Percentiles rank a stretch among this genome's conserved stretches.
Conservation (phyloP, 345 rosid genomes). For the Aegle marmelos region DNA sequence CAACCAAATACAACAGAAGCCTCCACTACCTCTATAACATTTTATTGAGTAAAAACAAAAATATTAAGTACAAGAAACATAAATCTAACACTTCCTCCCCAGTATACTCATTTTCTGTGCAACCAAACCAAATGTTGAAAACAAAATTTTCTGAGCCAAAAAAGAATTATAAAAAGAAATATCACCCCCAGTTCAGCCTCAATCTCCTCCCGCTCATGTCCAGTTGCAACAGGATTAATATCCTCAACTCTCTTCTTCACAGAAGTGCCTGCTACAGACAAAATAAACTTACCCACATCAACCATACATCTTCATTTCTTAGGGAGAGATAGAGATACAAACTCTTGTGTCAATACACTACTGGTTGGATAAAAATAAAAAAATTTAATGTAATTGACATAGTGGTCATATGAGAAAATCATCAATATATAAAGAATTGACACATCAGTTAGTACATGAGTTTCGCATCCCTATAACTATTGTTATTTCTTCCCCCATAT, state of each 20-base stretch:
- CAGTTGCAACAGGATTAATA: conserved; percentile 84
- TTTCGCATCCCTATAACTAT: too few species aligned
- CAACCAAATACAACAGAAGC: neutral
- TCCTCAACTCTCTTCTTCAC: conserved; percentile 69
- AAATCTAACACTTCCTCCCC: neutral
- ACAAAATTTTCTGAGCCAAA: neutral
- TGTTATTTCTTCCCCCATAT: neutral
- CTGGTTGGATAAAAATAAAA: too few species aligned
- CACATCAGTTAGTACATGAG: too few species aligned
- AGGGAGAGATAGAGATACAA: too few species aligned
- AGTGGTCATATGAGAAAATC: too few species aligned
- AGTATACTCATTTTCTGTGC: neutral
- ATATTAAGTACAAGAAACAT: neutral
- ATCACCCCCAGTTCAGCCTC: conserved; percentile 70
- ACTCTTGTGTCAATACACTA: too few species aligned
- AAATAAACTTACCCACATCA: conserved; percentile 10
- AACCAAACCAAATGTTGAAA: neutral
- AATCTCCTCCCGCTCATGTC: conserved; percentile 91
- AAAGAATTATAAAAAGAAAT: neutral
- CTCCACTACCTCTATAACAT: neutral
- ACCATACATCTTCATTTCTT: neutral
- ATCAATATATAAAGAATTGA: too few species aligned
- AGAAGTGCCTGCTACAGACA: conserved; percentile 33
- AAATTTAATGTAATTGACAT: too few species aligned
- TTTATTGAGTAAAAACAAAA: neutral